Evolutionary conservation across 495 filamentous ascomycete species (phyloP).

Genomic region (Penicillium flavigenum): DNA sequence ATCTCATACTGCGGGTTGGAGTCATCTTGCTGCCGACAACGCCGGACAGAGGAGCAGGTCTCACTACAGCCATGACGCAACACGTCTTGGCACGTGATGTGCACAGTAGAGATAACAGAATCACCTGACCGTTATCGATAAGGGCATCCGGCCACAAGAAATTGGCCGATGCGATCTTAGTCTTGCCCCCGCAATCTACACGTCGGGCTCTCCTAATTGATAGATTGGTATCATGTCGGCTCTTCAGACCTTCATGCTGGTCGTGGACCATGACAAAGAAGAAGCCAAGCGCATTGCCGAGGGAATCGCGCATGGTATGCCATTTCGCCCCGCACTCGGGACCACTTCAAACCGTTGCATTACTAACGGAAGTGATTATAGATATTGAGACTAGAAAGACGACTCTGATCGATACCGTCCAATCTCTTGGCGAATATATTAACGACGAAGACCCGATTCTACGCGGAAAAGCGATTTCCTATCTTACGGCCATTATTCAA

Average conservation of each 20-base stretch:
- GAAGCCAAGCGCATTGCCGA: constrained; percentile 59
- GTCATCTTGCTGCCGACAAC: constrained; percentile 6
- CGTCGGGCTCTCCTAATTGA: constrained; percentile 19
- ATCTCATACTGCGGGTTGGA: constrained; percentile 21
- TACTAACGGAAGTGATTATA: constrained; percentile 31
- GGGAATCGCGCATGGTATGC: constrained; percentile 55
- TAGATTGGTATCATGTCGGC: constrained; percentile 54
- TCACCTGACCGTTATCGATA: constrained; percentile 34
- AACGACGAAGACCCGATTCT: constrained; percentile 66
- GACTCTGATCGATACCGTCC: constrained; percentile 65
- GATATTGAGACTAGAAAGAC: constrained; percentile 61
- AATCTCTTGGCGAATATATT: constrained; percentile 67
- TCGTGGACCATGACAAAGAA: constrained; percentile 60
- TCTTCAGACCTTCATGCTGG: constrained; percentile 63
- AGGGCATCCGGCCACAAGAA: constrained; percentile 22
- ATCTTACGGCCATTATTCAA: constrained; percentile 63
- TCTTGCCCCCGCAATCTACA: constrained; percentile 13
- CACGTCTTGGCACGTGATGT: constrained; percentile 22
- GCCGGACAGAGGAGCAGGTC: constrained; percentile 9
- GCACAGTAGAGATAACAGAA: constrained; percentile 12
- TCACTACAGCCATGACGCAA: constrained; percentile 27
- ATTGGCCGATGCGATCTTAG: constrained; percentile 20
- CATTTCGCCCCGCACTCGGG: constrained; percentile 24
- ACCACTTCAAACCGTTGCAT: constrained; percentile 9
- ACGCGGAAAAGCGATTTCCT: constrained; percentile 65